A percentile compares a stretch with the other conserved stretches of the same genome.
Conservation (phyloP, 2,329 filamentous ascomycete species). For the Pseudopyricularia javanii region DNA sequence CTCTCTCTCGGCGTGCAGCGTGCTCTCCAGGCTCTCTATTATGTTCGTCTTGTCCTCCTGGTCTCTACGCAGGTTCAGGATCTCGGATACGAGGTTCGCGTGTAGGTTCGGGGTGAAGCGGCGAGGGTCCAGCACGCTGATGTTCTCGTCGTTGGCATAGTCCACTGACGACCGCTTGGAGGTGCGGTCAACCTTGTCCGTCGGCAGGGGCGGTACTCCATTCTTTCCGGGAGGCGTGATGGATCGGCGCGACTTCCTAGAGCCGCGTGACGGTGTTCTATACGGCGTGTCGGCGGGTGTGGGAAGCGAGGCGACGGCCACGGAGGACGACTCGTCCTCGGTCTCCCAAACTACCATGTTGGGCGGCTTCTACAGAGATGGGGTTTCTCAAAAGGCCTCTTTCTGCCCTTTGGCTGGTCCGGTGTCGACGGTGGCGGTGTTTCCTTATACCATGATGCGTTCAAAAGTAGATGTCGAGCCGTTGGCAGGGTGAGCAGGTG, state of each 20-base stretch:
- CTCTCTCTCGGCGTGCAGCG: slow-evolving; percentile 55
- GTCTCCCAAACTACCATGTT: background rate
- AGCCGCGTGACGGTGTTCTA: slow-evolving; percentile 54
- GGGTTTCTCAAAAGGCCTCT: background rate
- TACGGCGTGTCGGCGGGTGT: slow-evolving; percentile 63
- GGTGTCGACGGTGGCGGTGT: background rate
- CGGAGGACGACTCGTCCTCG: slow-evolving; percentile 7
- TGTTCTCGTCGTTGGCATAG: slow-evolving; percentile 51
- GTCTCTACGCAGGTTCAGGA: slow-evolving; percentile 73
- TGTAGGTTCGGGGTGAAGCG: slow-evolving; percentile 92
- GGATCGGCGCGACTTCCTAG: slow-evolving; percentile 51
- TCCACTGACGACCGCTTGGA: slow-evolving; percentile 45
- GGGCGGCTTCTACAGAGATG: slow-evolving; percentile 15
- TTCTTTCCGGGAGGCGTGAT: slow-evolving; percentile 49
- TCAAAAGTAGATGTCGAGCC: background rate
- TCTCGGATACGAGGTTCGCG: slow-evolving; percentile 89
- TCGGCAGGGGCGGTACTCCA: slow-evolving; percentile 41
- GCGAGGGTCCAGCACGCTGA: slow-evolving; percentile 71
- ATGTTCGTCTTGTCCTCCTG: slow-evolving; percentile 79
- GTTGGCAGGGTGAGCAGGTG: background rate
- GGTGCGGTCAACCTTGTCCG: slow-evolving; percentile 28
- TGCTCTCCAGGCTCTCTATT: slow-evolving; percentile 74
- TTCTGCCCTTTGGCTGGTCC: background rate
- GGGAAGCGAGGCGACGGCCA: slow-evolving; percentile 39
- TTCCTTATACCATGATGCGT: slow-evolving; percentile 1